Evolutionary conservation across 768 basidiomycete genomes (phyloP), one percentile per base, ranked within the genome.

Genomic region (Kondoa subrosea): DNA sequence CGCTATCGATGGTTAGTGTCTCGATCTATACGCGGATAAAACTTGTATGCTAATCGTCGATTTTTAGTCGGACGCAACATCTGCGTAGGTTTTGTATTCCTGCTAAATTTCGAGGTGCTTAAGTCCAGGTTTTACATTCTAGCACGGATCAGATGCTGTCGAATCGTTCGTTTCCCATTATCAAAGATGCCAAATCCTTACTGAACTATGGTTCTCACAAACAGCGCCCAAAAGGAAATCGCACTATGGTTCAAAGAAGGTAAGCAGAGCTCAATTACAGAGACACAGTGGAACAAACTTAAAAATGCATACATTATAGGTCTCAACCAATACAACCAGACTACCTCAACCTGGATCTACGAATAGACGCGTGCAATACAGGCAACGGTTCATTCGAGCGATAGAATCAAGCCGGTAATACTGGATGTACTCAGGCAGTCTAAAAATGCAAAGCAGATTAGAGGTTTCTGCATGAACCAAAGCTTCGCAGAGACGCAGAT

Each of bases 231-330:
- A 79, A 91, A 92, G 81, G 93, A 99, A 81, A 96, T 99, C 74
- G 80, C 80, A 57, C 85, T 99, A 74, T 92, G 90, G 90, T 92
- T 91, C 88, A 86, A 89, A 34, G 89, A 91, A 77, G 88, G 88
- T n/a, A n/a, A n/a, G n/a, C n/a, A 67, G 77, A 84, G 67, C n/a
- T 26, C 29, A 26, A 66, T n/a, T 14, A 56, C 25, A 58, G 64
- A 12, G 26, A 62, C 16, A 27, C 34, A 16, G n/a, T 16, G n/a
- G n/a, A n/a, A 30, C 34, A 16, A 15, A n/a, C 26, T 15, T 27
- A 16, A 16, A 15, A 30, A 30, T 16, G n/a, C 16, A 62, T 26
- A 30, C 25, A 61, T n/a, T n/a, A n/a, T n/a, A n/a, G n/a, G n/a
- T 26, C 17, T 66, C 21, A 77, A 83, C 69, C 85, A 89, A 79